Conservation (phyloP, 768 basidiomycete species). For the Tylopilus vinaceipallidus region DNA sequence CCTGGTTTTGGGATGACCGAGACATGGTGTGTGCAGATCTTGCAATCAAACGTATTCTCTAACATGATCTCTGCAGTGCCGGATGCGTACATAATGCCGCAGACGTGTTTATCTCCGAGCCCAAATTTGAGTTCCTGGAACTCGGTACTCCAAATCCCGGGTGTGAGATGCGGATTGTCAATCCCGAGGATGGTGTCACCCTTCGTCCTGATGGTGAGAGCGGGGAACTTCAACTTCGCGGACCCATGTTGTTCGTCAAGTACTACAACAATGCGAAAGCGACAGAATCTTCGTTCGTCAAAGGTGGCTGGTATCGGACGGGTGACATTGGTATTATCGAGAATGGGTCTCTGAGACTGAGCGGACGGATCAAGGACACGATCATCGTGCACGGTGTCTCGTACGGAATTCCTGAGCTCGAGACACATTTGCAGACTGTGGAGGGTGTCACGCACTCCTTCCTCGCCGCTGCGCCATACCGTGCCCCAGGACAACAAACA, state of each 20-base stretch:
- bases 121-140: not conserved
- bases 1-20: slow-evolving; percentile 29
- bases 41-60: not conserved
- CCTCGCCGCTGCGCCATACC: not conserved
- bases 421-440: not conserved
- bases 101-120: slow-evolving; percentile 12
- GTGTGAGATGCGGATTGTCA: not conserved
- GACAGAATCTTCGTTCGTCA: not conserved
- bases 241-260: not conserved
- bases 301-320: not conserved
- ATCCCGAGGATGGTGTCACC: not conserved
- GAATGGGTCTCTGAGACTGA: slow-evolving; percentile 32
- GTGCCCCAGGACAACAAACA: not conserved
- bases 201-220: not conserved
- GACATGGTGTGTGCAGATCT: not conserved
- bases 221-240: not conserved
- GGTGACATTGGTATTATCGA: slow-evolving; percentile 32
- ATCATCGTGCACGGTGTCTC: slow-evolving; percentile 34
- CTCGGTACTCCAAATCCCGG: not conserved
- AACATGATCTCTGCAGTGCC: not conserved
- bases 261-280: not conserved
- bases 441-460: not conserved
- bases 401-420: not conserved
- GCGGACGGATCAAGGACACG: slow-evolving; percentile 40
- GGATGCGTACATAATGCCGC: not conserved